Evolutionary conservation across 495 filamentous ascomycete species (phyloP), one percentile per base, ranked within the genome.

Genomic region (Talaromyces liani): DNA sequence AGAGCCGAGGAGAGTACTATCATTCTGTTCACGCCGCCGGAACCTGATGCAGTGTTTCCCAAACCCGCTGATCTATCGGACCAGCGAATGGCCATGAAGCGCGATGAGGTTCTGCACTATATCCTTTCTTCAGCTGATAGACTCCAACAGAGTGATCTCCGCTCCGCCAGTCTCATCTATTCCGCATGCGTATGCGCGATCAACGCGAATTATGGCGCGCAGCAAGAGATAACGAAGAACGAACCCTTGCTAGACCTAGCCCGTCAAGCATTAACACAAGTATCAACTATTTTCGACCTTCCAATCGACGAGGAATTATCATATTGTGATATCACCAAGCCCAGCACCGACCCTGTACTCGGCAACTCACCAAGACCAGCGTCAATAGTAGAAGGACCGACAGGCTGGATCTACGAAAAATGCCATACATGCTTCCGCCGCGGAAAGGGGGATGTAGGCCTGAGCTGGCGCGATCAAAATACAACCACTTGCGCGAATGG

Each of bases 391-490:
- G 39, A 45, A 18, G 68, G 67, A 6, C 63, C 72, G 4, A 71
- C 70, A 1, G 65, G 63, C 0, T 63, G 68, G 10, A 51, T 79
- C 3, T 80, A 74, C 27, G 81, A 84, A 53, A 67, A 64, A 54
- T 85, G 82, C 63, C 74, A 76, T 4, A 76, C 84, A 47, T 85
- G 82, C 61, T 45, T 41, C 53, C 29, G 67, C 65, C 61, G 58
- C 69, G 34, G 34, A 57, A 27, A 53, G 27, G 41, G 41, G 14
- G 51, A 34, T 36, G 27, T 62, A 6, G 25, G 45, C 12, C 20
- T 62, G 60, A 62, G 16, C n/a, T 62, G 60, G 60, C 20, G 12
- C 4, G 45, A 49, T 33, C 27, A 33, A 31, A 33, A 53, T 9
- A 51, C n/a, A 60, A 78, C 80, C 9, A 70, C 75, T 53, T 85